Evolutionary conservation across 225 moss, liverwort and hornwort species (phyloP), one percentile per base, ranked within the genome.

Genomic region (Pseudoscleropodium purum): DNA sequence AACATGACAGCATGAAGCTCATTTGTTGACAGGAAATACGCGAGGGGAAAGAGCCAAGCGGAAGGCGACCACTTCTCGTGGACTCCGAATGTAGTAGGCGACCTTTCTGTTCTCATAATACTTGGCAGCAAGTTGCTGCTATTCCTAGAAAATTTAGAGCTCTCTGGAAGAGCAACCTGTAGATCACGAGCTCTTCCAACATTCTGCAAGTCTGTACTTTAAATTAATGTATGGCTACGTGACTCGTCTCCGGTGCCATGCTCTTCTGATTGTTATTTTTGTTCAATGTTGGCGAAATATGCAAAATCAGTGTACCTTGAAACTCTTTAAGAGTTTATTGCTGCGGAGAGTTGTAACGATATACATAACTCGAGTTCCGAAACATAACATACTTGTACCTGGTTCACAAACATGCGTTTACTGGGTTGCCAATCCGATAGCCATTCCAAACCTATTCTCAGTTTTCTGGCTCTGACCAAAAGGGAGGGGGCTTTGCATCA

Each of bases 11-110:
- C 54, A 30, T 36, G 66, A 43, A 57, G 63, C 54, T 16, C 82
- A 68, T 69, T 89, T 70, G 57, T 89, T 77, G 83, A n/a, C 92
- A 92, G 93, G 89, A 66, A 75, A 73, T 27, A 79, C 70, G 37
- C 25, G 82, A 73, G 84, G 76, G 64, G 85, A 57, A 82, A 83
- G 89, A 83, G 85, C 89, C 29, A 93, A 92, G 90, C 90, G 93
- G 79, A 94, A 93, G 90, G 90, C 86, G 85, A 79, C 90, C 85
- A 91, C 89, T 67, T 93, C 94, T 88, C 93, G 94, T 86, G 94
- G 94, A 54, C 93, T 94, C 57, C 93, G 94, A 91, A 94, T 93
- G 94, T 93, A 90, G 49, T 43, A 33, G 75, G 67, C 81, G 45
- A 60, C 63, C 51, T 74, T 73, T 61, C 65, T 66, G 61, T 59